phyloP scores from a whole-genome alignment of 352 stramenopile genomes.

The Aphanomyces astaci region DNA sequence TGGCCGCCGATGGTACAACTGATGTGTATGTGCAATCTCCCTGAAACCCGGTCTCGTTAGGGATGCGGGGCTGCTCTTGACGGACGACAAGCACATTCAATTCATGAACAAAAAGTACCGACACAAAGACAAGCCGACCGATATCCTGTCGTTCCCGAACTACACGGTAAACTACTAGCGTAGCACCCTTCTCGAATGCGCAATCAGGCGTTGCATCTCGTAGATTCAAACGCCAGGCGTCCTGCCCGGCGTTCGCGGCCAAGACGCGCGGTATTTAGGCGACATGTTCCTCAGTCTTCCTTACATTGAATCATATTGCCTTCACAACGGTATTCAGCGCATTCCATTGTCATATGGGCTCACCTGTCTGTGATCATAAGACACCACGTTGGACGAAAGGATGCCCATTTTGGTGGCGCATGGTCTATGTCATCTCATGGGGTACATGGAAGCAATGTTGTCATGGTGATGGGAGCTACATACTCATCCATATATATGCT shows the following conservation, averaged over 20 bases:
- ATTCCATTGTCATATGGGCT: too few species aligned
- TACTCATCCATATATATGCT: too few species aligned
- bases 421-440: conserved; percentile 74
- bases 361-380: too few species aligned
- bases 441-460: conserved; percentile 32
- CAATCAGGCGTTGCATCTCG: neutral
- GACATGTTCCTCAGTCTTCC: conserved; percentile 79
- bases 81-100: conserved; percentile 64
- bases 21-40: neutral
- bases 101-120: conserved; percentile 61
- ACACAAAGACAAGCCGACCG: conserved; percentile 70
- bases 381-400: conserved; percentile 51
- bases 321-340: conserved; percentile 36
- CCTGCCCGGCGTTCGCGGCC: conserved; percentile 41
- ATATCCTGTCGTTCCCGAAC: conserved; percentile 76
- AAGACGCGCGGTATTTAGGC: conserved; percentile 64
- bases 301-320: conserved; percentile 67
- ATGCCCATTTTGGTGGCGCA: conserved; percentile 70
- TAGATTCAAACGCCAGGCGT: conserved; percentile 50
- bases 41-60: conserved; percentile 24
- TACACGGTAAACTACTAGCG: conserved; percentile 68
- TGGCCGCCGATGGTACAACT: conserved; percentile 47
- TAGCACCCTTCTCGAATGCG: neutral
- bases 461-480: neutral
- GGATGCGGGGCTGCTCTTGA: conserved; percentile 75